These are phyloP conservation scores for Quercus ilex DNA, from an alignment of 306 rosid genomes.

Conservation along the genomic window DNA sequence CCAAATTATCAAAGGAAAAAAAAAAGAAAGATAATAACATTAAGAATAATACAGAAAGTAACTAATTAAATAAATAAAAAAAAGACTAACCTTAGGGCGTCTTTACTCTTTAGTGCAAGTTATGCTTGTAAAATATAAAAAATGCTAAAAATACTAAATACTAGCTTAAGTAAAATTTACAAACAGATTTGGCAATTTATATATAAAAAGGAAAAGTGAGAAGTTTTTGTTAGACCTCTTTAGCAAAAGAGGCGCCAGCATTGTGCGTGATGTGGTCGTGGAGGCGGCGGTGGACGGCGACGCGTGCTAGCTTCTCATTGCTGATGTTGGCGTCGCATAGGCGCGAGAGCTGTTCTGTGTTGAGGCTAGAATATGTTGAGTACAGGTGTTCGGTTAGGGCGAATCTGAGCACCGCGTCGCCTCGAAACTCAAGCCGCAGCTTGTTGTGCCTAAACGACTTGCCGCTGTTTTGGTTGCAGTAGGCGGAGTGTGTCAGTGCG, in stretches of 20 bases:
- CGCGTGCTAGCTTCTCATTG: constrained; percentile 82
- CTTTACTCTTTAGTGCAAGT: no score
- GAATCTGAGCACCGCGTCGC: constrained; percentile 56
- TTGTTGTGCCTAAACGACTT: constrained; percentile 16
- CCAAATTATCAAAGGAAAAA: no score
- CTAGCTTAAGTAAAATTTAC: no score
- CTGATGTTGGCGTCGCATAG: constrained; percentile 66
- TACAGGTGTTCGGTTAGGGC: constrained; percentile 43
- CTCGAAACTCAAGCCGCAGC: constrained; percentile 68
- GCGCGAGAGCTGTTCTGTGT: constrained; percentile 48
- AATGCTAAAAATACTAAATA: no score
- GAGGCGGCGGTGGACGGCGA: constrained; percentile 48
- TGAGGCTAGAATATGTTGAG: constrained; percentile 33
- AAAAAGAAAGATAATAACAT: no score
- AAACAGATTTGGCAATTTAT: no score
- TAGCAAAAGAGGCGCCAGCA: constrained; percentile 15
- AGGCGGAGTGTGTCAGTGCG: constrained; percentile 73
- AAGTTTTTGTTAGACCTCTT: constrained; percentile 12
- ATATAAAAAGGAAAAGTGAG: no score
- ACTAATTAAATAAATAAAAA: no score
- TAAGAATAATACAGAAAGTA: no score
- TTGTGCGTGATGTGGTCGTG: constrained; percentile 39
- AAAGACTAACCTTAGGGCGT: no score
- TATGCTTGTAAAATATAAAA: no score
- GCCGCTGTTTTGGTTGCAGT: not conserved